Base-by-base conservation (phyloP, 352 stramenopile genomes). In the Globisporangium viniferum region DNA sequence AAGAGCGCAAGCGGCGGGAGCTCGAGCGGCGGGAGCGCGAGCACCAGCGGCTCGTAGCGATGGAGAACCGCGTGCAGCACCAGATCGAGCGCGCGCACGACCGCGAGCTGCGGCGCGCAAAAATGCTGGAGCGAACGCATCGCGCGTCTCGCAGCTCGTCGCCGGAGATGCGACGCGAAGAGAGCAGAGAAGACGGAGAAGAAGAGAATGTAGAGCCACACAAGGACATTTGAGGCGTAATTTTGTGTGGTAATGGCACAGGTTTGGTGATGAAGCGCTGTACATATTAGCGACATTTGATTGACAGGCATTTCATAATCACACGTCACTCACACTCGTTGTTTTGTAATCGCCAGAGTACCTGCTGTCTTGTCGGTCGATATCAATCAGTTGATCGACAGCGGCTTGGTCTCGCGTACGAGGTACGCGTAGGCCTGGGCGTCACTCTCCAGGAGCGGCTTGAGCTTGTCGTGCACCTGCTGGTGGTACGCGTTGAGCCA, bases 401-500 rank as follows among this genome's bases (percentile, higher is more conserved):
- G 59, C 9, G 85, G 82, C 68, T 83, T 78, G 35, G 88, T 96
- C 74, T 96, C 88, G 20, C 77, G 83, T 27, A 84, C 75, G 22
- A 96, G 82, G 73, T 94, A 96, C 55, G 74, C 82, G 62, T 87
- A 89, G 59, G 84, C 79, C n/a, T 89, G 63, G 0, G 74, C 55
- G 54, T 92, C 79, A 18, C 80, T 74, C 60, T 82, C 69, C 27
- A 99, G 75, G 33, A 98, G 76, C 24, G 96, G 94, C 69, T 88
- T 78, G 55, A 99, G 80, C 72, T 98, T 98, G 51, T 90, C 81
- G 64, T 95, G 88, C 49, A 99, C 95, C 51, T 93, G 75, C 48
- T 89, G 73, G 74, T 99, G 97, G 79, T 98, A 98, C 31, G 73
- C 74, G 77, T 99, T 96, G 39, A 99, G 77, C 98, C 98, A 99